A percentile compares a stretch with the other conserved stretches of the same genome.
phyloP scores from a whole-genome alignment of 2,329 filamentous ascomycete genomes.

The Monosporascus ibericus region DNA sequence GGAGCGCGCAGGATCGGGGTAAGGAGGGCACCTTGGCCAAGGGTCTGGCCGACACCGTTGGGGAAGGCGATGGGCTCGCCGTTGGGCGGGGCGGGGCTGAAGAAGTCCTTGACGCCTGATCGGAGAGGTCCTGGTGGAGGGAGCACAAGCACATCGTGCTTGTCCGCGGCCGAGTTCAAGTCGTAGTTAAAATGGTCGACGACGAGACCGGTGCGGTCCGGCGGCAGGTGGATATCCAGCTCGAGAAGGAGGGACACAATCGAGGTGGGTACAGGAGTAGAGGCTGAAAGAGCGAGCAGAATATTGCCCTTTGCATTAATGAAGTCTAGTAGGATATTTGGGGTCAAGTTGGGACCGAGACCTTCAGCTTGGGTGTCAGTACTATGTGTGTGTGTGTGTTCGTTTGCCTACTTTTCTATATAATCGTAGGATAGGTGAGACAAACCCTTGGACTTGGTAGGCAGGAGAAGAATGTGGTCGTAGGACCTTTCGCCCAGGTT shows the following conservation, averaged over 20 bases:
- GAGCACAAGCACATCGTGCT: conserved; percentile 83
- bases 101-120: conserved; percentile 69
- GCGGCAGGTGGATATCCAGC: conserved; percentile 81
- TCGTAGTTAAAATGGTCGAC: conserved; percentile 98
- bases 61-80: conserved; percentile 70
- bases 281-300: conserved; percentile 74
- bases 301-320: conserved; percentile 89
- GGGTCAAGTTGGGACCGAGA: conserved; percentile 81
- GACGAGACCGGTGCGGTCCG: conserved; percentile 76
- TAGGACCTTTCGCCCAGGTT: conserved; percentile 80
- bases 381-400: not conserved
- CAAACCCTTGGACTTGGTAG: conserved; percentile 81
- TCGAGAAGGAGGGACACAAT: conserved; percentile 77
- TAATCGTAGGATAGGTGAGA: conserved; percentile 5
- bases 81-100: conserved; percentile 53
- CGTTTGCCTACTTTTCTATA: not conserved
- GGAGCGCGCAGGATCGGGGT: conserved; percentile 78
- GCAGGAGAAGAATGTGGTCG: conserved; percentile 86
- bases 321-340: conserved; percentile 83
- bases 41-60: conserved; percentile 69
- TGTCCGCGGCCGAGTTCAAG: conserved; percentile 64
- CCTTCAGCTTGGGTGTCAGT: conserved; percentile 39
- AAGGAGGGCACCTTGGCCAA: conserved; percentile 73
- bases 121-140: conserved; percentile 61
- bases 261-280: conserved; percentile 61